Conservation (phyloP, 108 stramenopile genomes). For the Asterionellopsis glacialis region DNA sequence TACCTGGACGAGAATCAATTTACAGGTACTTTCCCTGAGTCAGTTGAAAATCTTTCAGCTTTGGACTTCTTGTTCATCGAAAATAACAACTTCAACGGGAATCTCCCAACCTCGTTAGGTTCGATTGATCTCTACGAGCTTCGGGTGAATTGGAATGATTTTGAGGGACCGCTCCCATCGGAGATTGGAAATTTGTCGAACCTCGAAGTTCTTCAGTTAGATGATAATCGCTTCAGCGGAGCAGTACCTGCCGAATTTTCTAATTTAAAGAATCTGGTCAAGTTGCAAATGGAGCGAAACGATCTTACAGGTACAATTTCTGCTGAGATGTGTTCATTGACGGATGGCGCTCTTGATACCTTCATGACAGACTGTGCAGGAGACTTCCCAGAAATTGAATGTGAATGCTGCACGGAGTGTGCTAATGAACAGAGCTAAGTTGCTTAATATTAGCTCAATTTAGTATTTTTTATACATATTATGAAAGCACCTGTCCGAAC, state of each 20-base stretch:
- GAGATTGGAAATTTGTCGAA: conserved; percentile 10
- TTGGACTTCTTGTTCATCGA: conserved; percentile 17
- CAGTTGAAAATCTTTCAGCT: conserved; percentile 18
- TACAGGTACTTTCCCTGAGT: conserved; percentile 50
- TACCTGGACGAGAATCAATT: conserved; percentile 62
- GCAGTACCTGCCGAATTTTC: conserved; percentile 6
- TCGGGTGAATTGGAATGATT: conserved; percentile 15
- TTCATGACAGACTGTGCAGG: not conserved
- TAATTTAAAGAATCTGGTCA: conserved; percentile 18
- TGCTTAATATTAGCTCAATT: too few species aligned
- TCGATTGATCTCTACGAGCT: conserved; percentile 13
- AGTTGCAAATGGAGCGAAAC: conserved; percentile 32
- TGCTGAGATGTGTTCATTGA: not conserved
- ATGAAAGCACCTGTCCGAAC: too few species aligned
- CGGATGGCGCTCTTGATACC: not conserved
- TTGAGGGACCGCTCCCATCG: conserved; percentile 25
- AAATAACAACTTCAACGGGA: conserved; percentile 14
- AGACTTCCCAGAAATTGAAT: conserved; percentile 11
- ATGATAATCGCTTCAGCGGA: conserved; percentile 6
- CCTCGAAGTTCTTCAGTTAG: conserved; percentile 10
- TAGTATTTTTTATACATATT: too few species aligned
- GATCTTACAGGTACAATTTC: conserved; percentile 9
- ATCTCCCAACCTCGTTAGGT: conserved; percentile 13
- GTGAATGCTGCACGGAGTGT: conserved; percentile 25
- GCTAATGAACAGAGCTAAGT: not conserved